Base-by-base conservation (phyloP, 2,329 filamentous ascomycete species). In the Pseudonectria foliicola region DNA sequence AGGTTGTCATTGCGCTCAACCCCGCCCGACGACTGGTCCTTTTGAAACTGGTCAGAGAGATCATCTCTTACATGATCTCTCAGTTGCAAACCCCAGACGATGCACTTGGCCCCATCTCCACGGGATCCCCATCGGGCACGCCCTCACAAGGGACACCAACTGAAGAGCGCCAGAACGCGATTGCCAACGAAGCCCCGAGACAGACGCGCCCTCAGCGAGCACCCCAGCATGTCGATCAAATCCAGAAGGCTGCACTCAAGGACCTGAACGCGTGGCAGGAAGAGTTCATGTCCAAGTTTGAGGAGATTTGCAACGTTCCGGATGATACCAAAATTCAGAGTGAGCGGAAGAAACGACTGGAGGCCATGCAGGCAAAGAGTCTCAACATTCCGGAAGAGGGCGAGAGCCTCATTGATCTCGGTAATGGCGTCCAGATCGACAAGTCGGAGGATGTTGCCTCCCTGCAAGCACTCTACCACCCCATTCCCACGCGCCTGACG, bases 191-290 rank as follows among this genome's bases (percentile, higher is more conserved):
- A 16, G 38, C 31, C 8, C 35, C 45, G 5, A 14, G 32, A 11
- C 34, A 39, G 13, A 42, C 35, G 31, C 40, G 35, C 14, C 32
- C 38, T 8, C 41, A 43, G 23, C 41, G 49, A 34, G 37, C 21
- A 13, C 42, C 53, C 12, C 43, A 47, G 7, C 41, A 59, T 33
- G 53, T 57, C 1, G 36, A 53, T 10, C 44, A 49, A 5, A 54
- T 74, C 11, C 62, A 70, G 14, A 56, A 52, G 16, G 75, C 75
- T 5, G 77, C 83, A 1, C 57, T 92, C 10, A 64, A 70, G 28
- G 75, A 85, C 50, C 85, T 89, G 50, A 78, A 87, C 43, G 73
- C 78, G n/a, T 95, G 88, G 89, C 70, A 79, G 39, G 71, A 76
- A 16, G 71, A 77, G 23, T 79, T 90, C 2, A 67, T 88, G n/a